Base-by-base conservation (phyloP, 306 rosid species). In the Amphicarpaea edgeworthii region DNA sequence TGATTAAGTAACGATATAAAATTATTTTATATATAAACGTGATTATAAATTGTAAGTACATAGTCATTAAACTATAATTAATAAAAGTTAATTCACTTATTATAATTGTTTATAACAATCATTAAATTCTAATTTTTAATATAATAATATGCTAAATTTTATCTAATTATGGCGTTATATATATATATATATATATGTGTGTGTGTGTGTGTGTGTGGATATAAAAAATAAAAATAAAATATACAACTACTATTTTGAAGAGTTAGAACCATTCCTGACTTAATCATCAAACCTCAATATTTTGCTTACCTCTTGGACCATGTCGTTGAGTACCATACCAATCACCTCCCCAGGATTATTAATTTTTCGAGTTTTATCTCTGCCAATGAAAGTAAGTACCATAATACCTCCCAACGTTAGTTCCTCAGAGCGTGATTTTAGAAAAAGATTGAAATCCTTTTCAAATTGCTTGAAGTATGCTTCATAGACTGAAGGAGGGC, bases 271-370 rank as follows among this genome's bases (percentile, higher is more conserved):
- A 46, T 15, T 15, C 53, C 5, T 45, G 1, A 1, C 7, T 14
- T 46, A 47, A 47, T 47, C 8, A 47, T 47, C 12, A 60, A 30
- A 14, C 21, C 45, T 0, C 14, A 34, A n/a, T n/a, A n/a, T n/a
- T n/a, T 32, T 4, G 3, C n/a, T 49, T 42, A 87, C 95, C 86
- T 90, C 84, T 17, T 19, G 43, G 68, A 76, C 82, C 90, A 87
- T 78, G 58, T 88, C 82, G 15, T 77, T 55, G 1, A 90, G 82
- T 53, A 80, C 84, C 14, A 37, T 7, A 17, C 85, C 86, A 8
- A 88, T 16, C 1, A 71, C 14, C 20, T 46, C 87, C 24, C 30
- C 62, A n/a, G 64, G 14, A 42, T 15, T 45, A 2, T 12, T 34
- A 5, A 78, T 72, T 19, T 83, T 45, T 5, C 43, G 8, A 19